Percentiles rank a stretch among this genome's conserved stretches.
Evolutionary conservation across 148 eudicot genomes (phyloP).

Genomic region (Euryodendron excelsum): DNA sequence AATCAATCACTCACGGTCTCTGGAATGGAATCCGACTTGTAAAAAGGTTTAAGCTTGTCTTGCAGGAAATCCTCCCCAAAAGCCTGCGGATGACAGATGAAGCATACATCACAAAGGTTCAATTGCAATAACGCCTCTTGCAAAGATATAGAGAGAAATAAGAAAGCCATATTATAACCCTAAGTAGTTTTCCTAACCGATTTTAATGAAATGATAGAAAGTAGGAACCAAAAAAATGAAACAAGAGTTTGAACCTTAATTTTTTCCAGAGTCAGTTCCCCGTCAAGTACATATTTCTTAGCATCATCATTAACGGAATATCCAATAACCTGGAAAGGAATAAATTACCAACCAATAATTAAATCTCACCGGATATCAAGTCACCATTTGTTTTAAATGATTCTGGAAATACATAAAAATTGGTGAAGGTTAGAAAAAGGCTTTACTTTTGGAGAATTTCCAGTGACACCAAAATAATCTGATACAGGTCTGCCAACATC

Average conservation of each 20-base stretch:
- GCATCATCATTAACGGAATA: constrained; percentile 68
- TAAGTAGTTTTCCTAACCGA: neutral
- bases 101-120: neutral
- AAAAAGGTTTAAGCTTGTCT: constrained; percentile 82
- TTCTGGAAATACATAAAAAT: constrained; percentile 10
- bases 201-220: neutral
- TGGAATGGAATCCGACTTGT: constrained; percentile 90
- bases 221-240: neutral
- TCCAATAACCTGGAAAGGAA: constrained; percentile 60
- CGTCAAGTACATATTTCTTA: constrained; percentile 57
- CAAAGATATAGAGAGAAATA: neutral
- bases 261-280: constrained; percentile 56
- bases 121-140: neutral
- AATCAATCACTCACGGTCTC: constrained; percentile 56
- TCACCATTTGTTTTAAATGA: neutral
- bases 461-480: constrained; percentile 80
- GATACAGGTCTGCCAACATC: constrained; percentile 89
- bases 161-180: neutral
- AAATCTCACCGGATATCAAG: neutral
- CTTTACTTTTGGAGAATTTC: constrained; percentile 61
- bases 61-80: constrained; percentile 69
- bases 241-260: constrained; percentile 50
- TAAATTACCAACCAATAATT: constrained; percentile 12
- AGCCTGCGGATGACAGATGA: constrained; percentile 34
- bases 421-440: neutral